Evolutionary conservation across 2,329 filamentous ascomycete species (phyloP).

Genomic region (Xylaria hypoxylon): DNA sequence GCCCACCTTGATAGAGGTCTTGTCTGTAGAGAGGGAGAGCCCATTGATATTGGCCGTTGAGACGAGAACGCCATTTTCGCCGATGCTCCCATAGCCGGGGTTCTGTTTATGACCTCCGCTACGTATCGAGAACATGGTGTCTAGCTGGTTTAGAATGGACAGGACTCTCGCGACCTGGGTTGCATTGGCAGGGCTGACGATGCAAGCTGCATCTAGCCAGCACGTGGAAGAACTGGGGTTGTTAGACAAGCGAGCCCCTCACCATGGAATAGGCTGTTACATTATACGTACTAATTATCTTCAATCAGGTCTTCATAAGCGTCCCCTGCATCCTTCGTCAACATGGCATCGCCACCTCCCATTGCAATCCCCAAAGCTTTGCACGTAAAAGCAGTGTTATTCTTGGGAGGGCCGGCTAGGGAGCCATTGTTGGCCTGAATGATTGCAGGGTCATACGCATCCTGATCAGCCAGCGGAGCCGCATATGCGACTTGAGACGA

Average conservation of each 20-base stretch:
- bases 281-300: conserved; percentile 11
- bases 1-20: neutral
- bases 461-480: conserved; percentile 7
- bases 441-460: conserved; percentile 2
- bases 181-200: conserved; percentile 7
- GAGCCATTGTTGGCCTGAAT: conserved; percentile 3
- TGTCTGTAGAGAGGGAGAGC: conserved; percentile 3
- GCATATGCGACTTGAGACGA: conserved; percentile 5
- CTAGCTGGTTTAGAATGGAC: conserved; percentile 1
- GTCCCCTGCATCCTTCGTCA: conserved; percentile 2
- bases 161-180: conserved; percentile 10
- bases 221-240: conserved; percentile 9
- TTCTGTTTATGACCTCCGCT: conserved; percentile 14
- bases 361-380: conserved; percentile 3
- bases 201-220: neutral
- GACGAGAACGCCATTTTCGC: neutral
- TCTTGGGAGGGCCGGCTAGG: conserved; percentile 4
- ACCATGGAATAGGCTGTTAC: conserved; percentile 1
- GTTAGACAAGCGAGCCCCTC: conserved; percentile 5
- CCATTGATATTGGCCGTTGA: neutral
- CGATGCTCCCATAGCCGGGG: conserved; percentile 11
- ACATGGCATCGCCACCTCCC: conserved; percentile 4
- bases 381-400: conserved; percentile 9
- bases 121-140: conserved; percentile 14
- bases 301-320: conserved; percentile 8